Evolutionary conservation across 345 rosid species (phyloP).

Genomic region (Eucalyptus melliodora): DNA sequence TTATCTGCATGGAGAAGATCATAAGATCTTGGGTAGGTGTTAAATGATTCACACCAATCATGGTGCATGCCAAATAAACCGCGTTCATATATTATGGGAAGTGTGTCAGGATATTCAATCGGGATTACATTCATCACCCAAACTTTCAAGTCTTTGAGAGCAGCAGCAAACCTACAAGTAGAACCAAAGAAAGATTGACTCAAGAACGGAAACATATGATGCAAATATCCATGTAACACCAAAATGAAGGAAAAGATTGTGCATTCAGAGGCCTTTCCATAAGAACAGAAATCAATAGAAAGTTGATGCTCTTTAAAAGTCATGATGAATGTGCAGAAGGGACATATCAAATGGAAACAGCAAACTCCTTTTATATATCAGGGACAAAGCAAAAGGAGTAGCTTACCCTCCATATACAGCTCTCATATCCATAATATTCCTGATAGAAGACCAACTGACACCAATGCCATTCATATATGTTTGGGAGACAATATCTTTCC

Average conservation of each 20-base stretch:
- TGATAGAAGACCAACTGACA: slow-evolving; percentile 23
- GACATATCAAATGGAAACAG: neutral
- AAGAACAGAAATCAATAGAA: neutral
- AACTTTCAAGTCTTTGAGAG: slow-evolving; percentile 19
- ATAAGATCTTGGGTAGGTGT: slow-evolving; percentile 31
- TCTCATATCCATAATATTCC: slow-evolving; percentile 40
- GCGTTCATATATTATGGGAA: slow-evolving; percentile 26
- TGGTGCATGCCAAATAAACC: slow-evolving; percentile 36
- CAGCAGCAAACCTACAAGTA: slow-evolving; percentile 23
- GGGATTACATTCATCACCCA: slow-evolving; percentile 38
- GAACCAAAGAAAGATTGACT: neutral
- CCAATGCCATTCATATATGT: slow-evolving; percentile 23
- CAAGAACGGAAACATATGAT: neutral
- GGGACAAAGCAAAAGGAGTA: neutral
- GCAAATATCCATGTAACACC: neutral
- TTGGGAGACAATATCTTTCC: slow-evolving; percentile 22
- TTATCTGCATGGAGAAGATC: slow-evolving; percentile 44
- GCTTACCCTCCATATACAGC: slow-evolving; percentile 27
- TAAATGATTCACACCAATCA: slow-evolving; percentile 40
- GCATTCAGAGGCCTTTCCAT: neutral
- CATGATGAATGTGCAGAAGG: neutral
- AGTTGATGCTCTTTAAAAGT: neutral
- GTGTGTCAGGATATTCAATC: slow-evolving; percentile 22
- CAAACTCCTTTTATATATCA: neutral
- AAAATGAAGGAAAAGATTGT: neutral